Evolutionary conservation across 2,329 filamentous ascomycete species (phyloP), one percentile per base, ranked within the genome.

Genomic region (Cephalotrichum gorgonifer): DNA sequence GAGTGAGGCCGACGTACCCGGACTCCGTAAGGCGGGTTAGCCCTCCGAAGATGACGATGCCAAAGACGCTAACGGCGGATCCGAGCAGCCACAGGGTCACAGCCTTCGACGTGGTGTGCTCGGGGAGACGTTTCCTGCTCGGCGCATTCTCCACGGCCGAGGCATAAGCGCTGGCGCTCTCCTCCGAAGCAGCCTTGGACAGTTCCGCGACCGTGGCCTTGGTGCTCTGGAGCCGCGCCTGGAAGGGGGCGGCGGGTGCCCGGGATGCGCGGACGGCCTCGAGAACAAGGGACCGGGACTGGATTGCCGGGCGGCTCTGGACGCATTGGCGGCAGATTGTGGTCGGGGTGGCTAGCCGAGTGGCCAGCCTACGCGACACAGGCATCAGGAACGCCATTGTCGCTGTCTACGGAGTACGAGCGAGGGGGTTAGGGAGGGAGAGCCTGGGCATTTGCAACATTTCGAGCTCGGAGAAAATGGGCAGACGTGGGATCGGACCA

Each of bases 1-100:
- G 33, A 20, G 42, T 26, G 12, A 20, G 20, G 2, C n/a, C 7
- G 9, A 17, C 72, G 56, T 77, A 95, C 89, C 89, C 93, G 56
- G 93, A 98, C 69, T 98, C 93, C 4, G 93, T 98, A 57, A 98
- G 74, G 51, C 93, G 77, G 27, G 93, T 98, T 57, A 98, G 74
- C 6, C 93, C 93, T 51, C 93, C 93, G 65, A 94, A 95, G 42
- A 98, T 80, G 47, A 98, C 90, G 59, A 98, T 95, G 52, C 93
- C 93, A 67, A 97, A 98, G 47, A 97, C 93, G 63, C 88, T 94
- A 41, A 80, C 86, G 1, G 93, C 90, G 57, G 90, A 96, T 43
- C 82, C 91, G 50, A 98, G 71, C 43, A 98, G 78, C 90, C 90
- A 98, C 71, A 91, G 91, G 52, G 83, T 93, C 42, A 95, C 90